phyloP scores from a whole-genome alignment of 768 basidiomycete genomes.

The Clavaria fumosa region DNA sequence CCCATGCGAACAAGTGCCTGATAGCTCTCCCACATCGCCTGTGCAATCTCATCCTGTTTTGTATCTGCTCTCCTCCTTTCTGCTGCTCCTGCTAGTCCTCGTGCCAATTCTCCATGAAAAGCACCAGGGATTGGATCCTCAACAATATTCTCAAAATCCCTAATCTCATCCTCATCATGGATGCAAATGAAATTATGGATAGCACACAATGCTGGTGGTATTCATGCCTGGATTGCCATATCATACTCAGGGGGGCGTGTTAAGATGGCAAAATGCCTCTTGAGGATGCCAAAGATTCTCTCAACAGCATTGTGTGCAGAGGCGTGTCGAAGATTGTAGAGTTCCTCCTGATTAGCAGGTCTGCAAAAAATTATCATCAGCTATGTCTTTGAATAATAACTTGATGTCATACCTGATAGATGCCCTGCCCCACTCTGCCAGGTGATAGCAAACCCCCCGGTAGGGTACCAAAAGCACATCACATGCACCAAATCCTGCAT shows the following conservation, averaged over 20 bases:
- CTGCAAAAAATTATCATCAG: conserved; percentile 11
- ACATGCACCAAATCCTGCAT: conserved; percentile 24
- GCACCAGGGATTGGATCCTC: not conserved
- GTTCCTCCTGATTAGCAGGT: conserved; percentile 22
- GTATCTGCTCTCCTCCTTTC: no score
- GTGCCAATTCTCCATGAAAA: no score
- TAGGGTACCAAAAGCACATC: conserved; percentile 24
- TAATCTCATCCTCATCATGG: conserved; percentile 10
- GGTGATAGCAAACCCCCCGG: conserved; percentile 22
- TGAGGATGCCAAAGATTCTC: conserved; percentile 24
- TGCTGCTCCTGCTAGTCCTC: no score
- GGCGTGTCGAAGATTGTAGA: conserved; percentile 28
- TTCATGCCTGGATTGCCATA: conserved; percentile 14
- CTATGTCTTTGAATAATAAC: conserved; percentile 6
- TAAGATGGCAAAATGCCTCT: conserved; percentile 13
- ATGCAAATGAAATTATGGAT: conserved; percentile 18
- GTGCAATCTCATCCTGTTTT: no score
- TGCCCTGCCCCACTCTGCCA: conserved; percentile 21
- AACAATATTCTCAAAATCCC: not conserved
- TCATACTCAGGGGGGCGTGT: conserved; percentile 11
- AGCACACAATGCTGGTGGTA: conserved; percentile 13
- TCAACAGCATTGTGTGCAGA: conserved; percentile 24
- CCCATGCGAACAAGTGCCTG: no score
- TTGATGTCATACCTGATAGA: conserved; percentile 8
- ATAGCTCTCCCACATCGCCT: no score